Evolutionary conservation across 2,329 filamentous ascomycete species (phyloP).

Genomic region (Blumeria hordei): DNA sequence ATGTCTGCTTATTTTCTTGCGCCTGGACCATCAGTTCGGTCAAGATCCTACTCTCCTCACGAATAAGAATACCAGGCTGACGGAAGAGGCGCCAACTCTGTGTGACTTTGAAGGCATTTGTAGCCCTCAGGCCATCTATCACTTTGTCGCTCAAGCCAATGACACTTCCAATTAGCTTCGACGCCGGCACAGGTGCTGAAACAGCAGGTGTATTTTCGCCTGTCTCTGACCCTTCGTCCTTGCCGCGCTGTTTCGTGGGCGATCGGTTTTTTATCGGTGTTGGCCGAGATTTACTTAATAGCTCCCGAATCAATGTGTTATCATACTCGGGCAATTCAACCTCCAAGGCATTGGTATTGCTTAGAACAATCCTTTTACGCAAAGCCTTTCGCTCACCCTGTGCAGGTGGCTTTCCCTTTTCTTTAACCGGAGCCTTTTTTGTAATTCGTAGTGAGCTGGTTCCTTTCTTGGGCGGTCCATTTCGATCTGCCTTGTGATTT

Average conservation of each 20-base stretch:
- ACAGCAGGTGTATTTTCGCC: neutral
- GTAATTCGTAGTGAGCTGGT: constrained; percentile 17
- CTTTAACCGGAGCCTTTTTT: constrained; percentile 20
- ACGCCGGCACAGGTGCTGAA: neutral
- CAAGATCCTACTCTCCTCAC: constrained; percentile 54
- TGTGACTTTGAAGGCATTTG: constrained; percentile 73
- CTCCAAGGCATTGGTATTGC: constrained; percentile 76
- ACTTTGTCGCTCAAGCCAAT: constrained; percentile 41
- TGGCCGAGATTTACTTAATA: constrained; percentile 26
- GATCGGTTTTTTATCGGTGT: neutral
- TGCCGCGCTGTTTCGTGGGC: constrained; percentile 13
- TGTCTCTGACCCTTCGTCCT: neutral
- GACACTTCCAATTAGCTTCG: constrained; percentile 32
- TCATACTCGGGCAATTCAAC: constrained; percentile 41
- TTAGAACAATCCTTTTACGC: constrained; percentile 73
- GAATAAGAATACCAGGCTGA: constrained; percentile 53
- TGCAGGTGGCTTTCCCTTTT: constrained; percentile 27
- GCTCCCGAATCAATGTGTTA: constrained; percentile 27
- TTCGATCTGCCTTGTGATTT: neutral
- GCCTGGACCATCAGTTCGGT: constrained; percentile 35
- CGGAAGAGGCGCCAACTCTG: constrained; percentile 79
- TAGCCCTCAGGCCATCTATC: constrained; percentile 58
- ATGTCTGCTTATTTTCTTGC: constrained; percentile 26
- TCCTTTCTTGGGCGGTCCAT: constrained; percentile 4
- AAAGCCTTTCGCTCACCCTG: constrained; percentile 68